Percentiles rank a stretch among this genome's conserved stretches.
Evolutionary conservation across 176 grass and related monocot species (phyloP).

Genomic region (Hordeum marinum): DNA sequence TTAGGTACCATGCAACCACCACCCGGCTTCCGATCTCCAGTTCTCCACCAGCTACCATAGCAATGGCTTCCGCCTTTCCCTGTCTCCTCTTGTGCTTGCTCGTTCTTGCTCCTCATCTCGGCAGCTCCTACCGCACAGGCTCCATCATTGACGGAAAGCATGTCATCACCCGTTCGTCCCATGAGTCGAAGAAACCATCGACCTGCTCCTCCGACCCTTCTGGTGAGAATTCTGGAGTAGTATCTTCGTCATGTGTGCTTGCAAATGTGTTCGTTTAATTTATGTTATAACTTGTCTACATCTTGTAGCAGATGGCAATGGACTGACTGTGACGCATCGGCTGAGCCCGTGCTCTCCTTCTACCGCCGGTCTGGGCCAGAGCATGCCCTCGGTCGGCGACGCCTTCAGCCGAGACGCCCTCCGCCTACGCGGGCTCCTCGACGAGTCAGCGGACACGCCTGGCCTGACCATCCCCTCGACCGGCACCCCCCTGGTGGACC

Average conservation of each 20-base stretch:
- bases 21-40: neutral
- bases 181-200: neutral
- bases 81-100: neutral
- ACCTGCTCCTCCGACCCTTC: neutral
- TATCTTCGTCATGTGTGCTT: neutral
- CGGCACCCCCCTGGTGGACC: neutral
- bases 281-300: neutral
- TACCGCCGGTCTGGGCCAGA: no score
- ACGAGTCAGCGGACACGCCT: neutral
- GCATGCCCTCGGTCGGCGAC: neutral
- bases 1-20: neutral
- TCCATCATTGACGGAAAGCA: neutral
- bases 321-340: neutral
- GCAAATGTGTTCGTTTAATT: neutral
- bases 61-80: neutral
- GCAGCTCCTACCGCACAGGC: neutral
- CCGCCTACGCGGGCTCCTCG: neutral
- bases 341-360: slow-evolving; percentile 8
- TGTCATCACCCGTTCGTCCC: neutral
- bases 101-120: neutral
- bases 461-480: neutral
- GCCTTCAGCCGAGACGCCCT: neutral
- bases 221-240: neutral
- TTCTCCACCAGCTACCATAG: no score
- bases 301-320: neutral